A percentile compares a stretch with the other conserved stretches of the same genome.
These are phyloP conservation scores for Russula griseocarnosa DNA, from an alignment of 768 basidiomycete species.

Conservation along the genomic window DNA sequence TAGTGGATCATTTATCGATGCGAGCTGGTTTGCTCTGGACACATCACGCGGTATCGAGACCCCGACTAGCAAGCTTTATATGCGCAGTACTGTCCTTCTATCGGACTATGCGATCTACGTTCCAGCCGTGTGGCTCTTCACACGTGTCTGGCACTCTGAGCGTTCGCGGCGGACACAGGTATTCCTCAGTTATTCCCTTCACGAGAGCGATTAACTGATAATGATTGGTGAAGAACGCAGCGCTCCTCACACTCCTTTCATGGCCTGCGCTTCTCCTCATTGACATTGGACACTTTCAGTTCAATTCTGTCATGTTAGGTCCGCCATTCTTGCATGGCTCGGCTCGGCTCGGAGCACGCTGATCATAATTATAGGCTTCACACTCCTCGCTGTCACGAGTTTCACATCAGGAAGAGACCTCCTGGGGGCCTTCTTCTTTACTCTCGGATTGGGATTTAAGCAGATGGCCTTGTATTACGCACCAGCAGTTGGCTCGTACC, in stretches of 20 bases:
- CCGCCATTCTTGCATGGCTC: constrained; percentile 31
- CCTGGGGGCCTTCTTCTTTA: constrained; percentile 73
- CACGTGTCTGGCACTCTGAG: constrained; percentile 57
- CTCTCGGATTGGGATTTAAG: constrained; percentile 85
- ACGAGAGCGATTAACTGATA: neutral
- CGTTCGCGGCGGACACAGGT: constrained; percentile 80
- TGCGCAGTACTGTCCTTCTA: constrained; percentile 71
- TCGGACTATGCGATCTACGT: constrained; percentile 72
- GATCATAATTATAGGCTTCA: constrained; percentile 47
- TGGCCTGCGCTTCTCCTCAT: constrained; percentile 82
- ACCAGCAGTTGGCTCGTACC: constrained; percentile 85
- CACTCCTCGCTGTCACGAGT: constrained; percentile 62
- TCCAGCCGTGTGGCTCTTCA: constrained; percentile 67
- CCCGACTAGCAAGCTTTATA: constrained; percentile 61
- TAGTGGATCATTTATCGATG: constrained; percentile 50
- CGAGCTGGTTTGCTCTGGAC: constrained; percentile 68
- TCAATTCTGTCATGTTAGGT: constrained; percentile 93
- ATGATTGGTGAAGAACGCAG: constrained; percentile 47
- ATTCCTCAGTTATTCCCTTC: constrained; percentile 24
- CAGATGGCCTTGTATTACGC: constrained; percentile 97
- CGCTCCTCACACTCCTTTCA: constrained; percentile 66
- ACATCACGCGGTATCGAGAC: constrained; percentile 71
- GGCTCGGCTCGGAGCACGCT: neutral
- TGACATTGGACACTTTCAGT: constrained; percentile 95
- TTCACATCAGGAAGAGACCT: constrained; percentile 69